A percentile compares a stretch with the other conserved stretches of the same genome.
phyloP scores from a whole-genome alignment of 768 basidiomycete species.

The Podaxis mareebaensis region DNA sequence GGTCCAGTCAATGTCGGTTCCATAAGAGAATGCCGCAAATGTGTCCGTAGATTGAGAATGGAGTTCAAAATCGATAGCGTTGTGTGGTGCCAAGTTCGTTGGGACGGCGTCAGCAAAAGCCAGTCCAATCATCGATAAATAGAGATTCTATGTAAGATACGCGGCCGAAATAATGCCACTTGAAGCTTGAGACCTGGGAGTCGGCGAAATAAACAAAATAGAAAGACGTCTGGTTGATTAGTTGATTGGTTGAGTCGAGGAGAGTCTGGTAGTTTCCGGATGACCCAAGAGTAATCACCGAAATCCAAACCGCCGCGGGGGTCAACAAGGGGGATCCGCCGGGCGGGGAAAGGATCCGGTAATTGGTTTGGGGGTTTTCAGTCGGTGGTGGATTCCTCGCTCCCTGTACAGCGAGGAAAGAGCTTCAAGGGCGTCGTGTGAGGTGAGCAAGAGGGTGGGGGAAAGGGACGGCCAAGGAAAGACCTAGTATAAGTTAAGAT shows the following conservation, averaged over 20 bases:
- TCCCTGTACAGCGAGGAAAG: conserved; percentile 67
- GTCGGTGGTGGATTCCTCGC: conserved; percentile 66
- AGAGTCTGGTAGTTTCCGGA: conserved; percentile 22
- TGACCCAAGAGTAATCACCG: conserved; percentile 48
- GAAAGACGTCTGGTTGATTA: not conserved
- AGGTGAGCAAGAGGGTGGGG: conserved; percentile 18
- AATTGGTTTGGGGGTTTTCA: conserved; percentile 47
- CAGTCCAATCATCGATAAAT: conserved; percentile 15
- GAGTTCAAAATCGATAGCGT: conserved; percentile 1
- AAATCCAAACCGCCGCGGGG: conserved; percentile 73
- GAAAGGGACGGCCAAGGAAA: conserved; percentile 12
- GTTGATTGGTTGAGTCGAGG: conserved; percentile 1
- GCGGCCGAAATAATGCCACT: not conserved
- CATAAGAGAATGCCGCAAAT: conserved; percentile 6
- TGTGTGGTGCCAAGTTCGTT: not conserved
- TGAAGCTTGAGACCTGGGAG: not conserved
- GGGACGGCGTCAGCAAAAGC: not conserved
- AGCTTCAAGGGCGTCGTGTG: conserved; percentile 40
- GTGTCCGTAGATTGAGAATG: conserved; percentile 6
- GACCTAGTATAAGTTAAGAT: conserved; percentile 8
- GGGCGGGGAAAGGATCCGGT: conserved; percentile 65
- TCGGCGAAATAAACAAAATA: not conserved
- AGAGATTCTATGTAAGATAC: not conserved
- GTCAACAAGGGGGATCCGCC: conserved; percentile 47
- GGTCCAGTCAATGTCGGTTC: conserved; percentile 7